Conservation (phyloP, 2,329 filamentous ascomycete genomes). For the Pseudogymnoascus sp. region DNA sequence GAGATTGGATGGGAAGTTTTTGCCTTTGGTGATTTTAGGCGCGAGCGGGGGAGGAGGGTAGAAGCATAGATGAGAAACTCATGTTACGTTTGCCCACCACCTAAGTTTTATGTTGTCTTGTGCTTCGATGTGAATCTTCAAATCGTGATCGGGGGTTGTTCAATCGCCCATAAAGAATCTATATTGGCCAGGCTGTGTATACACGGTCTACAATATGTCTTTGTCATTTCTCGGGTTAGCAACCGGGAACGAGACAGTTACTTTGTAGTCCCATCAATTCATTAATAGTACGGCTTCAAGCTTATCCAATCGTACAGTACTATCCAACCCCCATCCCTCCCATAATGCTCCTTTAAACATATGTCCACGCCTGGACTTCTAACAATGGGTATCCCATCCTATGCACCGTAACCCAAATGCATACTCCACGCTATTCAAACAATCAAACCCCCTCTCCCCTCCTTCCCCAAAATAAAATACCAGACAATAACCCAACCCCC, state of each 20-base stretch:
- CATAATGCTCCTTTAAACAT: not conserved
- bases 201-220: too few species aligned
- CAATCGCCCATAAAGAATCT: not conserved
- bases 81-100: not conserved
- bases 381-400: constrained; percentile 2
- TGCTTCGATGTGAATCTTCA: not conserved
- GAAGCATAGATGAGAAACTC: not conserved
- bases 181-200: too few species aligned
- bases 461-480: too few species aligned
- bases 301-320: constrained; percentile 2
- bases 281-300: not conserved
- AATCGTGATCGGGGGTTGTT: not conserved
- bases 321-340: not conserved
- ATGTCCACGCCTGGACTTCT: not conserved
- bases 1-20: not conserved
- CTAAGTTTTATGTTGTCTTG: not conserved
- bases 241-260: not conserved
- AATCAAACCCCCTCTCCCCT: too few species aligned
- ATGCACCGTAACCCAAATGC: not conserved
- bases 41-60: not conserved
- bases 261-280: not conserved
- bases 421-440: not conserved
- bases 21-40: not conserved
- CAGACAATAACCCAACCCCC: not conserved
- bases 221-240: too few species aligned